phyloP scores from a whole-genome alignment of 176 grass and related monocot genomes.

The Cenchrus americanus region DNA sequence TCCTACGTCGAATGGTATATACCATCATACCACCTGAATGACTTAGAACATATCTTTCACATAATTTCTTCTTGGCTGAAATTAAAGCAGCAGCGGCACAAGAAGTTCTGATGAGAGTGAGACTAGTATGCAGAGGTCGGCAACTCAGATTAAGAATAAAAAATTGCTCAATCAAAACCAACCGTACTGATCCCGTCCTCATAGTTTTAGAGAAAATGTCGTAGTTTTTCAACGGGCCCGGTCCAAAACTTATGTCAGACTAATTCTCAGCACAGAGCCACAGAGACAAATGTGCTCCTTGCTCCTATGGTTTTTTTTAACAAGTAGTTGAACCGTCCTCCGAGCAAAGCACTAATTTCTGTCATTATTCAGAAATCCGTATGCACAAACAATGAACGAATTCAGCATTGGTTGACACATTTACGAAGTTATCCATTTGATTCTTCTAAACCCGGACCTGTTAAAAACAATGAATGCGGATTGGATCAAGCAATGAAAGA shows the following conservation, averaged over 20 bases:
- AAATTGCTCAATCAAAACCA: neutral
- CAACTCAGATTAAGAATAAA: neutral
- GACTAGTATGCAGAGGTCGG: neutral
- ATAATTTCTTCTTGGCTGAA: neutral
- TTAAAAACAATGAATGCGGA: slow-evolving; percentile 7
- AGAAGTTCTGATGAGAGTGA: neutral
- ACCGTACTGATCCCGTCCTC: neutral
- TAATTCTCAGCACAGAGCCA: neutral
- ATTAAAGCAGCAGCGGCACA: neutral
- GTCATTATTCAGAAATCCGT: neutral
- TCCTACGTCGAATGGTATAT: neutral
- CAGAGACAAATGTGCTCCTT: neutral
- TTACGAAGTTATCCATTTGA: neutral
- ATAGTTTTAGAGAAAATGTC: neutral
- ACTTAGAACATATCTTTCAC: neutral
- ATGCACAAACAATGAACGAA: neutral
- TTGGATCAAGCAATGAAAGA: neutral
- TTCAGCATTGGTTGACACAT: neutral
- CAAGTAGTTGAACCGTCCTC: neutral
- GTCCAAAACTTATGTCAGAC: neutral
- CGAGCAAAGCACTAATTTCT: neutral
- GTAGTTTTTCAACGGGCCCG: neutral
- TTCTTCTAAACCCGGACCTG: neutral
- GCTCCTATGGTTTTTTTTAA: neutral
- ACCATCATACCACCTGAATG: slow-evolving; percentile 18